Evolutionary conservation across 2,329 filamentous ascomycete species (phyloP).

Genomic region (Penicillium capsulatum): DNA sequence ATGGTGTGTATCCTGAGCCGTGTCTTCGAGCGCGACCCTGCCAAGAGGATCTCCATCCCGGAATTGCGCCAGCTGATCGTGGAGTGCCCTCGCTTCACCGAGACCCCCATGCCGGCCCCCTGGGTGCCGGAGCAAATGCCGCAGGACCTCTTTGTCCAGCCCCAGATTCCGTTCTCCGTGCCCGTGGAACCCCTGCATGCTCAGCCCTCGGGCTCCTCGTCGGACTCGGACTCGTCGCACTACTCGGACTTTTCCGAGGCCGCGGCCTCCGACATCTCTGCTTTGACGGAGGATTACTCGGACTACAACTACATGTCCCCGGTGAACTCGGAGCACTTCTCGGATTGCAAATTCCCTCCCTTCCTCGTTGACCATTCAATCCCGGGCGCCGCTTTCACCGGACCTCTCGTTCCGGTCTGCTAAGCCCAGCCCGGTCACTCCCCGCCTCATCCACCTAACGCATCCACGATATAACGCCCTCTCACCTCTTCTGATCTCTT

Average conservation of each 20-base stretch:
- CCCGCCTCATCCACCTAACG: slow-evolving; percentile 12
- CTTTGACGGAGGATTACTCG: slow-evolving; percentile 37
- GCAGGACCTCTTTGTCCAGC: slow-evolving; percentile 34
- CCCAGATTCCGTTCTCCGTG: slow-evolving; percentile 34
- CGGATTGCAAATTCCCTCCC: slow-evolving; percentile 30
- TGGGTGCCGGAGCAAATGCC: slow-evolving; percentile 36
- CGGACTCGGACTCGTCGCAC: slow-evolving; percentile 32
- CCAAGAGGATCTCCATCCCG: slow-evolving; percentile 72
- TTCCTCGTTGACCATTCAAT: slow-evolving; percentile 27
- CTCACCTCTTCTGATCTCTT: neutral
- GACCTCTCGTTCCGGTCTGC: slow-evolving; percentile 27
- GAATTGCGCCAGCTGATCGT: slow-evolving; percentile 75
- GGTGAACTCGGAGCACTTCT: slow-evolving; percentile 30
- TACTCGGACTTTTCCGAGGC: slow-evolving; percentile 39
- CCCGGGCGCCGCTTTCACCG: slow-evolving; percentile 24
- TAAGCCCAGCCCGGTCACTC: slow-evolving; percentile 12
- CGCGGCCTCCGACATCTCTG: slow-evolving; percentile 38
- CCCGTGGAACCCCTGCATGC: slow-evolving; percentile 34
- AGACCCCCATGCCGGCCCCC: slow-evolving; percentile 35
- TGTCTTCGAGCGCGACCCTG: slow-evolving; percentile 83
- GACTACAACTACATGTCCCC: slow-evolving; percentile 37
- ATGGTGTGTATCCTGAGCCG: slow-evolving; percentile 80
- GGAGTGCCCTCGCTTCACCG: slow-evolving; percentile 69
- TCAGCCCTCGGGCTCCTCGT: slow-evolving; percentile 36
- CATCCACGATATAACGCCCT: slow-evolving; percentile 10